Conservation (phyloP, 2,329 filamentous ascomycete species). For the Apiospora aurea region DNA sequence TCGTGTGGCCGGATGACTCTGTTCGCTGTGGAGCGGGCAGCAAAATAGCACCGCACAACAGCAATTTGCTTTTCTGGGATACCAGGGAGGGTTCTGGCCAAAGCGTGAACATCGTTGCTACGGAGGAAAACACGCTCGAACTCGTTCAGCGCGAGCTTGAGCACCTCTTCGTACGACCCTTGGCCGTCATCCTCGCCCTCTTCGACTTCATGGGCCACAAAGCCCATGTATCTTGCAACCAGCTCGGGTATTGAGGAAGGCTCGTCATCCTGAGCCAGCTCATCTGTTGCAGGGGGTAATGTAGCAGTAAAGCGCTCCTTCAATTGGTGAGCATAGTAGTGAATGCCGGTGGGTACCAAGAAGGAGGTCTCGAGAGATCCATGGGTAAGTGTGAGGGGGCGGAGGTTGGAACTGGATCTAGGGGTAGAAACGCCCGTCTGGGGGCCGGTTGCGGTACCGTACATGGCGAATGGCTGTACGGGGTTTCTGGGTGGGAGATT, state of each 20-base stretch:
- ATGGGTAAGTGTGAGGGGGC: slow-evolving; percentile 88
- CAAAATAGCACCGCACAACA: slow-evolving; percentile 91
- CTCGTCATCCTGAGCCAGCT: slow-evolving; percentile 97
- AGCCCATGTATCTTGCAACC: slow-evolving; percentile 91
- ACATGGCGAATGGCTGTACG: slow-evolving; percentile 69
- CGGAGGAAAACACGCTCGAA: slow-evolving; percentile 95
- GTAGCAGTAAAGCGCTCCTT: slow-evolving; percentile 88
- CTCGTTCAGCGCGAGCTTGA: slow-evolving; percentile 92
- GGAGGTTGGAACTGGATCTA: slow-evolving; percentile 89
- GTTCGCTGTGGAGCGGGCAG: slow-evolving; percentile 82
- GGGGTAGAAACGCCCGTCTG: slow-evolving; percentile 98
- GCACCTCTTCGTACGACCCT: slow-evolving; percentile 88
- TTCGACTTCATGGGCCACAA: slow-evolving; percentile 86
- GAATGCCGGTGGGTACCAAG: slow-evolving; percentile 90
- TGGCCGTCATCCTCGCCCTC: slow-evolving; percentile 90
- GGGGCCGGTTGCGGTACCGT: slow-evolving; percentile 81
- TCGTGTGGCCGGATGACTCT: slow-evolving; percentile 90
- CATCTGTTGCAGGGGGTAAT: slow-evolving; percentile 90
- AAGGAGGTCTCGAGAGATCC: slow-evolving; percentile 97
- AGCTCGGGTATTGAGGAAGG: slow-evolving; percentile 95
- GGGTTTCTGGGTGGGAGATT: slow-evolving; percentile 46
- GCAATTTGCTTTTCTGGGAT: slow-evolving; percentile 92
- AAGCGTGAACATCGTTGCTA: slow-evolving; percentile 94
- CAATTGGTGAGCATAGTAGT: slow-evolving; percentile 94
- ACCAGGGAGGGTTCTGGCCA: slow-evolving; percentile 85